phyloP scores from a whole-genome alignment of 257 asterid genomes.

The Solanum bulbocastanum region DNA sequence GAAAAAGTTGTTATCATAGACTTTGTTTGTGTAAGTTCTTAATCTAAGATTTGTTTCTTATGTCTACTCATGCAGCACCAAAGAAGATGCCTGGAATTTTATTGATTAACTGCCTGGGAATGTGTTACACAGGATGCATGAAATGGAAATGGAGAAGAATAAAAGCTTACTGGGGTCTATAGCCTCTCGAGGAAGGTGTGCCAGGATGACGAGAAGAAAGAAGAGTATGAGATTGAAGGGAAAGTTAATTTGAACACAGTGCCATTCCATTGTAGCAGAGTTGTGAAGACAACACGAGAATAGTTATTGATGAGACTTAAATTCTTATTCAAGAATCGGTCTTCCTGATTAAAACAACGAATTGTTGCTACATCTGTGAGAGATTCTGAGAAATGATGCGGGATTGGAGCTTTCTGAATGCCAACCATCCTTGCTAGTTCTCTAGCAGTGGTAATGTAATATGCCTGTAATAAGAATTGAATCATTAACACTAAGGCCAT shows the following conservation, averaged over 20 bases:
- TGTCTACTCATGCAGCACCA: neutral
- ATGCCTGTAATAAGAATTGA: slow-evolving; percentile 31
- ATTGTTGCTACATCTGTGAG: slow-evolving; percentile 56
- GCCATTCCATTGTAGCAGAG: slow-evolving; percentile 84
- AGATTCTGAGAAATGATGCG: slow-evolving; percentile 79
- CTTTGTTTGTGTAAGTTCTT: neutral
- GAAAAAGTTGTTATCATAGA: neutral
- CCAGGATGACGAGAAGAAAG: slow-evolving; percentile 60
- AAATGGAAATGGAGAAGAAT: neutral
- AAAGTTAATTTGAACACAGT: slow-evolving; percentile 65
- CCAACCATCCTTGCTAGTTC: slow-evolving; percentile 82
- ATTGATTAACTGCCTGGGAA: neutral
- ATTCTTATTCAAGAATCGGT: slow-evolving; percentile 39
- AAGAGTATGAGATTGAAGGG: slow-evolving; percentile 78
- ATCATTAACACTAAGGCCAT: neutral
- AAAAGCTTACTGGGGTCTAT: slow-evolving; percentile 64
- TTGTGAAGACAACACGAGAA: slow-evolving; percentile 61
- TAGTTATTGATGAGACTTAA: slow-evolving; percentile 44
- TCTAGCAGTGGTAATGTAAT: slow-evolving; percentile 62
- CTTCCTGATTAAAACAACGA: slow-evolving; percentile 63
- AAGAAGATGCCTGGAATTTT: too few relatives aligned
- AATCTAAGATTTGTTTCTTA: neutral
- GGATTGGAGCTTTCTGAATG: slow-evolving; percentile 56
- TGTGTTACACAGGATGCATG: neutral
- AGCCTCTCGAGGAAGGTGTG: slow-evolving; percentile 53